Percentiles rank a stretch among this genome's conserved stretches.
Conservation (phyloP, 805 yeast genomes). For the Candida glaebosa region DNA sequence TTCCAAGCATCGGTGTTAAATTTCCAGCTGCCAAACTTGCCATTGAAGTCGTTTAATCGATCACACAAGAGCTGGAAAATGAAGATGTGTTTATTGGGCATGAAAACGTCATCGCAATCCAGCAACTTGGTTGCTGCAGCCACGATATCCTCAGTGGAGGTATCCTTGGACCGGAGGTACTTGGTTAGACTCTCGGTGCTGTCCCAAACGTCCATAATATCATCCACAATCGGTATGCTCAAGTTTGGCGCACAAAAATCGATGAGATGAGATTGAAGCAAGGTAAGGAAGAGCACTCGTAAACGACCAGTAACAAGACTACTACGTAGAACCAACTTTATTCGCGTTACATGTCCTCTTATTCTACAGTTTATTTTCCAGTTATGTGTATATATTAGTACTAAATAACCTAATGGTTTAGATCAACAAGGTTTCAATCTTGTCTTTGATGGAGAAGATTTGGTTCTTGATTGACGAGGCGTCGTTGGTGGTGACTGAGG, state of each 20-base stretch:
- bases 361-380: no score
- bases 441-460: slow-evolving; percentile 96
- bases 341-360: no score
- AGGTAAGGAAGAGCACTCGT: not conserved
- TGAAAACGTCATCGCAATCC: slow-evolving; percentile 32
- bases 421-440: slow-evolving; percentile 95
- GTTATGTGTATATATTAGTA: not conserved
- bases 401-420: no score
- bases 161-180: slow-evolving; percentile 52
- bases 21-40: slow-evolving; percentile 41
- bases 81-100: slow-evolving; percentile 56
- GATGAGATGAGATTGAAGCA: slow-evolving; percentile 4
- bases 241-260: not conserved
- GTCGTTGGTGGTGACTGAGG: slow-evolving; percentile 96
- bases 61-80: slow-evolving; percentile 59
- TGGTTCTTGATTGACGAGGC: slow-evolving; percentile 97
- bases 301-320: no score
- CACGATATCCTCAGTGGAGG: slow-evolving; percentile 40
- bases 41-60: slow-evolving; percentile 51
- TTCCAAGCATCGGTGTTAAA: slow-evolving; percentile 46
- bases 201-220: slow-evolving; percentile 2
- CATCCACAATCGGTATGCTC: no score
- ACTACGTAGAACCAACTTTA: no score
- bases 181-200: slow-evolving; percentile 51
- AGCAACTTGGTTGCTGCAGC: slow-evolving; percentile 26